These are phyloP conservation scores for Pseudocohnilembus persalinus DNA, from an alignment of 169 alveolate genomes.

Conservation along the genomic window DNA sequence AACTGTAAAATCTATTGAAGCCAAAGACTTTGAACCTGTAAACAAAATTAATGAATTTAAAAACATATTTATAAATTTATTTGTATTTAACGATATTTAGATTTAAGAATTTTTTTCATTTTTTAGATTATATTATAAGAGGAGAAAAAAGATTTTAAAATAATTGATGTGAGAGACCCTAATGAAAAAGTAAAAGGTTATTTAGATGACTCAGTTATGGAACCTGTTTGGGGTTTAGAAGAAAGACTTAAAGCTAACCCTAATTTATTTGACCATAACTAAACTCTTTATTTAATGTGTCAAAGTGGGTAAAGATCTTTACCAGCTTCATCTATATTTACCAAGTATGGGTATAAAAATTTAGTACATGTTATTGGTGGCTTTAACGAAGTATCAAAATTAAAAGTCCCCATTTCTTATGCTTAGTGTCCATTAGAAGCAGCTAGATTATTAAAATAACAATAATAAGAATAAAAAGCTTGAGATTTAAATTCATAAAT, in stretches of 20 bases:
- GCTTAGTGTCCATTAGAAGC: too few relatives aligned
- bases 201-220: neutral
- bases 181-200: neutral
- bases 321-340: constrained; percentile 20
- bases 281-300: constrained; percentile 30
- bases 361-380: constrained; percentile 21
- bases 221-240: constrained; percentile 11
- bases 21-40: constrained; percentile 4
- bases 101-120: neutral
- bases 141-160: neutral
- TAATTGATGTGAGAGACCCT: constrained; percentile 21
- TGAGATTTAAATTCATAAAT: too few relatives aligned
- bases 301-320: constrained; percentile 44
- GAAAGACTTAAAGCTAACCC: neutral
- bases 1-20: neutral
- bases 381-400: constrained; percentile 1
- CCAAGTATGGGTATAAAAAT: constrained; percentile 33
- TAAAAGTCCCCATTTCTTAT: neutral
- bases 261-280: constrained; percentile 10
- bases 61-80: neutral
- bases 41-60: neutral
- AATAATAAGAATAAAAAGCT: too few relatives aligned
- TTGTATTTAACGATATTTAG: neutral
- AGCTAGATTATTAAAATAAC: too few relatives aligned
- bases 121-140: neutral